A percentile compares a stretch with the other conserved stretches of the same genome.
phyloP scores from a whole-genome alignment of 352 stramenopile species.

The Phytophthora fragariaefolia region DNA sequence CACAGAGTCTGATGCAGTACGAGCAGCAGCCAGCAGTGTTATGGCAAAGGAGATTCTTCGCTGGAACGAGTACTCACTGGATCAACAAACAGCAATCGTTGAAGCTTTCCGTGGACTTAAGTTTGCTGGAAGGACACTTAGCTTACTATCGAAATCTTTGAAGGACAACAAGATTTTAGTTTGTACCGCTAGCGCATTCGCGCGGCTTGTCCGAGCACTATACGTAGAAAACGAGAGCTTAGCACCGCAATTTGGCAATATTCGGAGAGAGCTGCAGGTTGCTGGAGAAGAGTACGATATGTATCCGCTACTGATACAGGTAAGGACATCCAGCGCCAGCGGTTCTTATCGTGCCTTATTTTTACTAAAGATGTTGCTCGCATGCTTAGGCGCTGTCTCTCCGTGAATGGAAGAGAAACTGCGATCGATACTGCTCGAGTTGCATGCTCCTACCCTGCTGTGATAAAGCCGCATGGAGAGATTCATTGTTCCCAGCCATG shows the following conservation, averaged over 20 bases:
- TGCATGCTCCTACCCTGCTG: constrained; percentile 34
- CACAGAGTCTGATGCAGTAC: constrained; percentile 62
- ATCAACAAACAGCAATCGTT: constrained; percentile 27
- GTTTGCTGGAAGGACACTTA: constrained; percentile 32
- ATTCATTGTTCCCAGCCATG: constrained; percentile 44
- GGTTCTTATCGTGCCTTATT: neutral
- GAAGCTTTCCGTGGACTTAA: constrained; percentile 25
- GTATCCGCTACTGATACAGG: constrained; percentile 49
- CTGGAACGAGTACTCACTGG: constrained; percentile 16
- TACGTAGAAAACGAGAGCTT: constrained; percentile 29
- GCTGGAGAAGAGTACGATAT: constrained; percentile 42
- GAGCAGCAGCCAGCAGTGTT: constrained; percentile 45
- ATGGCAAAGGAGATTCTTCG: constrained; percentile 41
- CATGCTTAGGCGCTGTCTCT: constrained; percentile 48
- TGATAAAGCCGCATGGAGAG: constrained; percentile 33
- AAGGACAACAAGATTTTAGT: constrained; percentile 41
- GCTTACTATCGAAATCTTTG: constrained; percentile 27
- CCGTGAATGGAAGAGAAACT: constrained; percentile 45
- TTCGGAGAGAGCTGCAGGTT: constrained; percentile 29
- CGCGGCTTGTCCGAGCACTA: constrained; percentile 43
- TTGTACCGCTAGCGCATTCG: constrained; percentile 32
- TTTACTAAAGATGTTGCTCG: neutral
- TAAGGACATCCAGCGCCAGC: constrained; percentile 12
- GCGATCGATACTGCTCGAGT: constrained; percentile 33
- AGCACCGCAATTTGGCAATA: constrained; percentile 38